phyloP scores from a whole-genome alignment of 1,284 basidiomycete genomes.

The Anthracocystis panici-leucophaei region DNA sequence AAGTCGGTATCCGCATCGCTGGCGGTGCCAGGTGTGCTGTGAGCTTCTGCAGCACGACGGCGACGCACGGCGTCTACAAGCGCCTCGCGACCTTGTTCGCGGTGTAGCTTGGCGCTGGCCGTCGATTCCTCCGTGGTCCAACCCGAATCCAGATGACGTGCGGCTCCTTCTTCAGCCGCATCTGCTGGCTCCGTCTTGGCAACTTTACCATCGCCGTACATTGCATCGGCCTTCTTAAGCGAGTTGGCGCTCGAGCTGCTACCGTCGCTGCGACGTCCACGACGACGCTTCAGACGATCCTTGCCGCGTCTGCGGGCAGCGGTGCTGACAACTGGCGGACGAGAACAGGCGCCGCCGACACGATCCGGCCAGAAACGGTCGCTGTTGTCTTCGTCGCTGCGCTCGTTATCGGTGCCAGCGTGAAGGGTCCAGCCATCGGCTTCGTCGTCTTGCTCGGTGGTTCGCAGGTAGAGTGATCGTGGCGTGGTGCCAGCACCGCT shows the following conservation, averaged over 20 bases:
- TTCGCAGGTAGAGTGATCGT: neutral
- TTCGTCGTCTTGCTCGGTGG: conserved; percentile 20
- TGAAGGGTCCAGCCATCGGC: conserved; percentile 26
- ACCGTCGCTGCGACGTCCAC: conserved; percentile 32
- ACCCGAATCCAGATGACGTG: conserved; percentile 31
- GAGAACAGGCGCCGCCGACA: conserved; percentile 56
- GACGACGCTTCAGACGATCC: conserved; percentile 29
- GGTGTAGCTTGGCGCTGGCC: conserved; percentile 4
- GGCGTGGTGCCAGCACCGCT: neutral
- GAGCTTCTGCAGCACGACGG: conserved; percentile 13
- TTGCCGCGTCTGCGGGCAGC: conserved; percentile 28
- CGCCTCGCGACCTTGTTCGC: conserved; percentile 9
- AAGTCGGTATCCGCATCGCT: conserved; percentile 25
- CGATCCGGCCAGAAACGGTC: conserved; percentile 46
- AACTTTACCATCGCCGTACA: conserved; percentile 24
- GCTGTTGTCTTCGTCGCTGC: conserved; percentile 31
- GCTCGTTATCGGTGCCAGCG: conserved; percentile 27
- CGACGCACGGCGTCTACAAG: conserved; percentile 25
- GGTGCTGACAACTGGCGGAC: conserved; percentile 19
- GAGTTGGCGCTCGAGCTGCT: conserved; percentile 22
- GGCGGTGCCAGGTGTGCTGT: conserved; percentile 1
- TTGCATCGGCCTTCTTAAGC: conserved; percentile 5
- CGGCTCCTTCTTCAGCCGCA: conserved; percentile 5
- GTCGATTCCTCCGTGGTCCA: conserved; percentile 42
- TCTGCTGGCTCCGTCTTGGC: conserved; percentile 18